phyloP scores from a whole-genome alignment of 306 rosid genomes.

The Sphenostylis stenocarpa region DNA sequence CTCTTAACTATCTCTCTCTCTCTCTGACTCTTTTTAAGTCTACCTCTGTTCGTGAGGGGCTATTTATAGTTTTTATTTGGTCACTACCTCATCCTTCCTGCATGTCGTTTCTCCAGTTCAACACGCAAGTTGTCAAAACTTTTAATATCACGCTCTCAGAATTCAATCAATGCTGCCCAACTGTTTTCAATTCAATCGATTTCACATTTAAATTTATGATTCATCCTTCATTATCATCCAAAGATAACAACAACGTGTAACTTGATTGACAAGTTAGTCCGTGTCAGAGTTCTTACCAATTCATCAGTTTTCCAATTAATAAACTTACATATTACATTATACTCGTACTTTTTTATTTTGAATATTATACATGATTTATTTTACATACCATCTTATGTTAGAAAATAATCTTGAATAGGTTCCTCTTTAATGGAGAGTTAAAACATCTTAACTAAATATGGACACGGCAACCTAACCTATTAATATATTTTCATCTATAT shows the following conservation, averaged over 20 bases:
- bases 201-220: neutral
- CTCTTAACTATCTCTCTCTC: too few relatives aligned
- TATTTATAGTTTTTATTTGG: neutral
- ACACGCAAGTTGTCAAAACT: neutral
- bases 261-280: neutral
- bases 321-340: too few relatives aligned
- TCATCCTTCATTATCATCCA: neutral
- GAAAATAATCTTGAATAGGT: too few relatives aligned
- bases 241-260: too few relatives aligned
- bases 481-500: too few relatives aligned
- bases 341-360: too few relatives aligned
- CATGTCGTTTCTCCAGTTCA: neutral
- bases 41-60: neutral
- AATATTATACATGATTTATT: too few relatives aligned
- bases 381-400: too few relatives aligned
- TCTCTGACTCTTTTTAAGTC: neutral
- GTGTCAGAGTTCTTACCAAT: neutral
- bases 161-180: neutral
- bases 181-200: neutral
- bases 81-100: neutral
- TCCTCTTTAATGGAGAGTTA: too few relatives aligned
- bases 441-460: too few relatives aligned
- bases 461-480: too few relatives aligned
- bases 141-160: neutral
- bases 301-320: too few relatives aligned